Base-by-base conservation (phyloP, 768 basidiomycete species). In the Clathrus columnatus region DNA sequence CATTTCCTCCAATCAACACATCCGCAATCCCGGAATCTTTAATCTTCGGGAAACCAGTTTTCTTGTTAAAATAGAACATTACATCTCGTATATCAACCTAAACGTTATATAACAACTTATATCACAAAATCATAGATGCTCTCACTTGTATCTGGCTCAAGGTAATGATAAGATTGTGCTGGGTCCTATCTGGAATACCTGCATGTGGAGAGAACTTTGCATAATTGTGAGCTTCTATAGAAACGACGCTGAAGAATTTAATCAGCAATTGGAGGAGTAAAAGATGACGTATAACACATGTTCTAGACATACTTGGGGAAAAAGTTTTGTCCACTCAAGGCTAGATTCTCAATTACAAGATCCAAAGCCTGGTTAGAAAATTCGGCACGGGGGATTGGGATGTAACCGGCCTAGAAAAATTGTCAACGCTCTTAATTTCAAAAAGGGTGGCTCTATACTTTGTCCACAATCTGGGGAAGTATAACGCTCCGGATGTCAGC, bases 351-450 rank as follows among this genome's bases (percentile, higher is more conserved):
- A 59, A 97, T 82, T 56, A 95, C 89, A 44, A 96, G 78, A 62
- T 96, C 94, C 58, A 94, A 71, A 5, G 75, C 65, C 50, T 91
- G 85, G 69, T 95, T 91, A 30, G 87, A 85, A 72, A 96, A 98
- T 69, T 96, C 94, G 65, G 93, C 82, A 30, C 92, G 85, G 0
- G 95, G 95, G 60, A 98, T 94, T 6, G 92, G 92, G 53, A 94
- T 65, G 62, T 90, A 86, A 20, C 85, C 85, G 49, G 86, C 74
- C 81, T 87, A 7, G 7, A 11, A 5, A 41, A 7, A 30, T 53
- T 51, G 48, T 27, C 7, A 32, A 29, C 45, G 14, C 14, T 27
- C 23, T 7, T 28, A 28, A 52, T 8, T 51, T 21, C 8, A 41
- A 42, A 16, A 26, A 24, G 48, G 56, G 27, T 58, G 11, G 60